phyloP scores from a whole-genome alignment of 371 early-diverging fungal genomes.

The Choanephora cucurbitarum region DNA sequence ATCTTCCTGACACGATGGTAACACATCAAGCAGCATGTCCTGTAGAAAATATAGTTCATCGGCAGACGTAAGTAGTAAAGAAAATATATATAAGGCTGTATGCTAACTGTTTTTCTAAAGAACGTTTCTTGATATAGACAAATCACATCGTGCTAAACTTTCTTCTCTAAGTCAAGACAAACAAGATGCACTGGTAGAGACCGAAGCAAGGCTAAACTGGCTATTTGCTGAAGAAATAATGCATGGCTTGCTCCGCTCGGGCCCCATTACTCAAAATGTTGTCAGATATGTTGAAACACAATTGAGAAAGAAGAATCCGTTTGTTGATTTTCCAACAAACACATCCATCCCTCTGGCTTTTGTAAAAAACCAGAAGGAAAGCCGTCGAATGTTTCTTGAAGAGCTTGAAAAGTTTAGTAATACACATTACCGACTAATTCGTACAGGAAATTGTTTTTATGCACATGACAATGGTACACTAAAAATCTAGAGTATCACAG shows the following conservation, averaged over 20 bases:
- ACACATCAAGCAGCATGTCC: constrained; percentile 35
- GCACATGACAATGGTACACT: constrained; percentile 47
- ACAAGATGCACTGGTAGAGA: constrained; percentile 62
- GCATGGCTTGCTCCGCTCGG: constrained; percentile 65
- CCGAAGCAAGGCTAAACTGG: constrained; percentile 62
- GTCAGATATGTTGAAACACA: constrained; percentile 64
- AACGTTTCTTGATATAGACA: constrained; percentile 34
- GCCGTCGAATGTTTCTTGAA: constrained; percentile 60
- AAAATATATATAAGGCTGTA: not conserved
- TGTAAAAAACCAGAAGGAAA: constrained; percentile 52
- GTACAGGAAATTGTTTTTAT: constrained; percentile 65
- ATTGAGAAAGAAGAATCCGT: constrained; percentile 64
- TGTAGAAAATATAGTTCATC: constrained; percentile 27
- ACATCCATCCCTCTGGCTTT: constrained; percentile 63
- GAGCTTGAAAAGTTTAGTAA: constrained; percentile 54
- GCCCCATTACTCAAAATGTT: constrained; percentile 56
- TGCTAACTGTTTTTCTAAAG: constrained; percentile 7
- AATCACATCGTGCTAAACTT: constrained; percentile 37
- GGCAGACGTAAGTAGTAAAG: constrained; percentile 30
- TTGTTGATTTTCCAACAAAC: constrained; percentile 67
- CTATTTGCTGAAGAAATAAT: constrained; percentile 78
- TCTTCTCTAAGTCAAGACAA: constrained; percentile 55
- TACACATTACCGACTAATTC: constrained; percentile 53
- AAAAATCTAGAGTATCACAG: not conserved
- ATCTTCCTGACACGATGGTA: constrained; percentile 30